Evolutionary conservation across 306 rosid species (phyloP).

Genomic region (Inga leiocalycina): DNA sequence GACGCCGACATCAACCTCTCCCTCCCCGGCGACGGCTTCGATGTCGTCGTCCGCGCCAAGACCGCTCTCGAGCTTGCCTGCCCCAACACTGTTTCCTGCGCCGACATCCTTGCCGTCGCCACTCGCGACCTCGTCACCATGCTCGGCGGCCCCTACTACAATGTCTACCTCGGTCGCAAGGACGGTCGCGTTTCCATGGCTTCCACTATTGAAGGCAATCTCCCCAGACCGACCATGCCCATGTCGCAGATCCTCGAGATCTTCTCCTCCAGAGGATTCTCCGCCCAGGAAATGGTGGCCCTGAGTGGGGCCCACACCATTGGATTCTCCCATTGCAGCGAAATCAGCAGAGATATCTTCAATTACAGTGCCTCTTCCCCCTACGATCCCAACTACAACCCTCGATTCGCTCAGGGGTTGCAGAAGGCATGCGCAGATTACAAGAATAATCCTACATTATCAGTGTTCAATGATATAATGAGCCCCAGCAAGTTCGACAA

Average conservation of each 20-base stretch:
- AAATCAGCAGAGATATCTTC: slow-evolving; percentile 50
- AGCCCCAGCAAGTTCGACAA: slow-evolving; percentile 89
- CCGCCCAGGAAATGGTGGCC: slow-evolving; percentile 77
- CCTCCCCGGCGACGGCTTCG: slow-evolving; percentile 73
- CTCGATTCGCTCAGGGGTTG: slow-evolving; percentile 60
- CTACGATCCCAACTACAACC: slow-evolving; percentile 55
- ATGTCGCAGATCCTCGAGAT: slow-evolving; percentile 49
- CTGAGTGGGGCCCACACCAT: slow-evolving; percentile 85
- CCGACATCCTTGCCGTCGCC: slow-evolving; percentile 60
- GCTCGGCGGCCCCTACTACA: slow-evolving; percentile 63
- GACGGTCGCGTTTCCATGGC: slow-evolving; percentile 55
- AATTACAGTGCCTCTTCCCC: slow-evolving; percentile 39
- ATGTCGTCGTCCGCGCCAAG: slow-evolving; percentile 58
- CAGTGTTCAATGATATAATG: slow-evolving; percentile 82
- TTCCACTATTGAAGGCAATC: slow-evolving; percentile 42
- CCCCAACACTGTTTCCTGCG: slow-evolving; percentile 64
- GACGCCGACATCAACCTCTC: slow-evolving; percentile 62
- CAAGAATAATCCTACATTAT: slow-evolving; percentile 63
- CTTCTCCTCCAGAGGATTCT: slow-evolving; percentile 63
- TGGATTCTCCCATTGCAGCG: slow-evolving; percentile 77
- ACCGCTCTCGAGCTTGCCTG: slow-evolving; percentile 62
- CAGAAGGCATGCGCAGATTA: slow-evolving; percentile 61
- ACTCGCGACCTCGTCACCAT: slow-evolving; percentile 54
- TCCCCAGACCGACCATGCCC: slow-evolving; percentile 65
- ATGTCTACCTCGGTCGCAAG: slow-evolving; percentile 51